Evolutionary conservation across 805 yeast genomes (phyloP).

Genomic region (Metschnikowia lunata): DNA sequence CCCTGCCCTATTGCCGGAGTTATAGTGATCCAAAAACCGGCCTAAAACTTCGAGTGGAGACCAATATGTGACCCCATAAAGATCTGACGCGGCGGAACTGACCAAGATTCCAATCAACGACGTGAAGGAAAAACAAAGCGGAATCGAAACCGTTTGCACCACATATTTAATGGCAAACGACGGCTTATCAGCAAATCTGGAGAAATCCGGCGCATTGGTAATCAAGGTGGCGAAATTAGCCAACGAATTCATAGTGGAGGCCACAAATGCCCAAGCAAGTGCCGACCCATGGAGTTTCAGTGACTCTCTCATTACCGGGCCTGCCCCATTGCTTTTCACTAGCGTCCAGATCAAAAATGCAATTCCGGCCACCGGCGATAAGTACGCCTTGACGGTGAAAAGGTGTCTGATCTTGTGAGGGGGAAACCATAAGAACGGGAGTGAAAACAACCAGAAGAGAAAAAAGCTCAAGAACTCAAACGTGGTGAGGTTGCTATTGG

Average conservation of each 20-base stretch:
- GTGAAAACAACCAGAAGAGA: conserved; percentile 72
- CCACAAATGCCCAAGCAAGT: conserved; percentile 79
- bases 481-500: conserved; percentile 59
- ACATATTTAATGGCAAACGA: conserved; percentile 36
- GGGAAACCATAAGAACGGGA: conserved; percentile 77
- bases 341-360: conserved; percentile 82
- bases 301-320: conserved; percentile 60
- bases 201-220: conserved; percentile 84
- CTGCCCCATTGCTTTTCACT: conserved; percentile 74
- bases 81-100: conserved; percentile 66
- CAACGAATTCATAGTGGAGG: conserved; percentile 71
- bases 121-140: conserved; percentile 73
- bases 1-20: conserved; percentile 68
- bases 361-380: conserved; percentile 80
- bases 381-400: conserved; percentile 74
- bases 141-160: conserved; percentile 58
- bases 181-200: conserved; percentile 65
- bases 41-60: conserved; percentile 75
- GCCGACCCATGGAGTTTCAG: conserved; percentile 52
- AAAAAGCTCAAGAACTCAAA: conserved; percentile 73
- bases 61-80: conserved; percentile 75
- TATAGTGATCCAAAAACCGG: conserved; percentile 48
- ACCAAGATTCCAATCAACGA: conserved; percentile 82
- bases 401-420: conserved; percentile 82
- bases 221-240: conserved; percentile 89